Evolutionary conservation across 768 basidiomycete species (phyloP).

Genomic region (Lactarius psammicola): DNA sequence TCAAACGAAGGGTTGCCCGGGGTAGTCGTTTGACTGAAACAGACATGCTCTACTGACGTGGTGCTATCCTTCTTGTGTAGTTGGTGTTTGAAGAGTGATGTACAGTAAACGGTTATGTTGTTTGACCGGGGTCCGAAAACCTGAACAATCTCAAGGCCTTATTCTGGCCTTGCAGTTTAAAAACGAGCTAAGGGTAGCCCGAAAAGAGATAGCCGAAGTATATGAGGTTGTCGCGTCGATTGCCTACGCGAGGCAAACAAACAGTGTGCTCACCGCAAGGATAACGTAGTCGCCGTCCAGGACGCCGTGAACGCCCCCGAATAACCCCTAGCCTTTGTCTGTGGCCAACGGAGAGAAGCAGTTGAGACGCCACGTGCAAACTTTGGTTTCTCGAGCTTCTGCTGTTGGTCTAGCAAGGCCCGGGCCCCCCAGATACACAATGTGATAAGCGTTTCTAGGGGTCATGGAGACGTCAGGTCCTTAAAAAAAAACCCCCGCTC

Average conservation of each 20-base stretch:
- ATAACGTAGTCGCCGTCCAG: neutral
- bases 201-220: too few species aligned
- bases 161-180: too few species aligned
- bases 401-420: too few species aligned
- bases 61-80: neutral
- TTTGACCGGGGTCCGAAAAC: neutral
- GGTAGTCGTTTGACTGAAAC: slow-evolving; percentile 3
- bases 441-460: neutral
- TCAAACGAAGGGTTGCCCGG: slow-evolving; percentile 8
- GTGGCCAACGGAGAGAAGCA: neutral
- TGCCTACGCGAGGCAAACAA: neutral
- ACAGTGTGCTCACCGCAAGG: neutral
- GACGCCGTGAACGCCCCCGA: too few species aligned
- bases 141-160: too few species aligned
- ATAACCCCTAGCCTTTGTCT: too few species aligned
- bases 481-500: neutral
- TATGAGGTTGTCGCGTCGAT: neutral
- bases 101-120: neutral
- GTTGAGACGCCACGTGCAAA: neutral
- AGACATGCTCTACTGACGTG: slow-evolving; percentile 8
- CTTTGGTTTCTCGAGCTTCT: neutral
- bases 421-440: too few species aligned
- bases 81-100: neutral
- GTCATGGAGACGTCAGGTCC: neutral
- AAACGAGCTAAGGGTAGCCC: too few species aligned